A percentile compares a stretch with the other conserved stretches of the same genome.
phyloP scores from a whole-genome alignment of 2,329 filamentous ascomycete genomes.

The Alternaria angustiovoidea region DNA sequence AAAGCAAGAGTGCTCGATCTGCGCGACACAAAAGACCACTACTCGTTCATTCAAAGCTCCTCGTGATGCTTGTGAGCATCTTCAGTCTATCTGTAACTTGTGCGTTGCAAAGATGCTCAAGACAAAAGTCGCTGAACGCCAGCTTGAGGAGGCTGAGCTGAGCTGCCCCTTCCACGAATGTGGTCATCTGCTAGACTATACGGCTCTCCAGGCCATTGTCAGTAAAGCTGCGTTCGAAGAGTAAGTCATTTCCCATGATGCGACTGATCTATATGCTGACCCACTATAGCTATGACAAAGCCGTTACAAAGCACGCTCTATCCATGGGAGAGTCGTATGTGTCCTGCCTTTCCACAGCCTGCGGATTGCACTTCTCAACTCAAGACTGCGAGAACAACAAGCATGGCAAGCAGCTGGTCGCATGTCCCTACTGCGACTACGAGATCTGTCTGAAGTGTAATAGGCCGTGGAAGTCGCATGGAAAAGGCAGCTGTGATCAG shows the following conservation, averaged over 20 bases:
- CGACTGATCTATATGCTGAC: constrained; percentile 5
- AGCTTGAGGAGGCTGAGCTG: constrained; percentile 24
- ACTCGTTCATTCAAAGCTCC: constrained; percentile 20
- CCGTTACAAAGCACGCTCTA: constrained; percentile 25
- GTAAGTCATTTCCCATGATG: constrained; percentile 16
- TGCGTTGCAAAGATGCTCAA: constrained; percentile 33
- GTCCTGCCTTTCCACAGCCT: constrained; percentile 29
- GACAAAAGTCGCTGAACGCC: constrained; percentile 21
- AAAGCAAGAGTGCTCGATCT: constrained; percentile 32
- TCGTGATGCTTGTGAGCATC: constrained; percentile 27
- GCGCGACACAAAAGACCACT: constrained; percentile 16
- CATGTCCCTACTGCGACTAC: constrained; percentile 37
- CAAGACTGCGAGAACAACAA: constrained; percentile 22
- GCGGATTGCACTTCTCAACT: constrained; percentile 34
- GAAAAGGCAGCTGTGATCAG: constrained; percentile 20
- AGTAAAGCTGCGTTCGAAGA: constrained; percentile 16
- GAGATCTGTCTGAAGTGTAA: constrained; percentile 31
- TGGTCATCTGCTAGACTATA: constrained; percentile 14
- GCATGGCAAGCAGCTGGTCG: constrained; percentile 15
- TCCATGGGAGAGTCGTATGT: constrained; percentile 20
- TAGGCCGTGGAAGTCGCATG: constrained; percentile 28
- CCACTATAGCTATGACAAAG: constrained; percentile 30
- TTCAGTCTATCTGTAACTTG: constrained; percentile 25
- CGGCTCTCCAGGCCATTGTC: constrained; percentile 18
- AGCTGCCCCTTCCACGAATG: constrained; percentile 28